Evolutionary conservation across 1,284 basidiomycete species (phyloP).

Genomic region (Schizopora paradoxa): DNA sequence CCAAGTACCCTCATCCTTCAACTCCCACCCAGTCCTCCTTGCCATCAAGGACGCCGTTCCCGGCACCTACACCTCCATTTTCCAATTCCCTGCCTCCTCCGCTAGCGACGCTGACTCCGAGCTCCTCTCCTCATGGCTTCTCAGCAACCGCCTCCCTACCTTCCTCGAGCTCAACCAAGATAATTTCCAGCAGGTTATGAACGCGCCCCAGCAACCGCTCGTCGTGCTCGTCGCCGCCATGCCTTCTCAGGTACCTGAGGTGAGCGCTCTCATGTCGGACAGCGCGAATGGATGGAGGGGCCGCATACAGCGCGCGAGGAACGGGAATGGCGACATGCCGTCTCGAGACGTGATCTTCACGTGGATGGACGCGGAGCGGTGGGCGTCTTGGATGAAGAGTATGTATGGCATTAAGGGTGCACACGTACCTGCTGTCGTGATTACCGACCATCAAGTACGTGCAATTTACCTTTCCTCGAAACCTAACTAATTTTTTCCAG

Average conservation of each 20-base stretch:
- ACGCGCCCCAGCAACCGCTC: constrained; percentile 62
- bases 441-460: constrained; percentile 77
- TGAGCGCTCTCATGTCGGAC: constrained; percentile 34
- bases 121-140: constrained; percentile 45
- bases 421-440: constrained; percentile 55
- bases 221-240: constrained; percentile 66
- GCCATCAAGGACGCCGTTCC: constrained; percentile 70
- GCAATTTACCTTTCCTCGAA: neutral
- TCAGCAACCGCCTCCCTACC: constrained; percentile 64
- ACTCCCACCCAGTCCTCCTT: constrained; percentile 54
- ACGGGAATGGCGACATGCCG: constrained; percentile 24
- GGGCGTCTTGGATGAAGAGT: constrained; percentile 82
- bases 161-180: constrained; percentile 65
- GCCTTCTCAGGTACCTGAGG: neutral
- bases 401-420: constrained; percentile 66
- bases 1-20: constrained; percentile 36
- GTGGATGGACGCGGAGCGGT: constrained; percentile 78
- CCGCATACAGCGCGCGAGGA: constrained; percentile 49
- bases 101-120: constrained; percentile 22
- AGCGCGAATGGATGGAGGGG: constrained; percentile 36
- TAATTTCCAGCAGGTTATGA: constrained; percentile 80
- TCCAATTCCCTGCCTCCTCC: constrained; percentile 30
- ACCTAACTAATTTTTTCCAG: constrained; percentile 31
- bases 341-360: constrained; percentile 71
- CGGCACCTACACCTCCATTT: constrained; percentile 35